Evolutionary conservation across 495 filamentous ascomycete genomes (phyloP), one percentile per base, ranked within the genome.

Genomic region (Podospora appendiculata): DNA sequence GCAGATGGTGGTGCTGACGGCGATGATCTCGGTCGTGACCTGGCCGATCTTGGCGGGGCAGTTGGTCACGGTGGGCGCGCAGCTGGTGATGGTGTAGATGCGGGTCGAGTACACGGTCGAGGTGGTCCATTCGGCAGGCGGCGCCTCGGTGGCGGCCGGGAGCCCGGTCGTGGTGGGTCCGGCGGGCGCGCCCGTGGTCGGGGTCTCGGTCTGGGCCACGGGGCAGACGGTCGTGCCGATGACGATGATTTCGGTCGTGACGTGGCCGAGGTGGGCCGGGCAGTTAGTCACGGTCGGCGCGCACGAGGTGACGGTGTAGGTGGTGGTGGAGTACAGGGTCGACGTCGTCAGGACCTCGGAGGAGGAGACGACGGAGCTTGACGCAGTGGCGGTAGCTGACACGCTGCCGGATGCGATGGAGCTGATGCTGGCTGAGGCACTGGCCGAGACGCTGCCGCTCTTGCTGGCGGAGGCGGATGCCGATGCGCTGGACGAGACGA

Each of bases 251-350:
- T 70, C 61, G 41, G 72, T 75, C n/a, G 64, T 62, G 11, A 75
- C 68, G 34, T 52, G 41, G 4, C 55, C 60, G 25, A 25, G 25
- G 7, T 43, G 19, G n/a, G 48, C 56, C 17, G 58, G 64, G 75
- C 55, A 85, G 74, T 81, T 64, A 52, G 78, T 82, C 55, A 85
- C 78, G 41, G 69, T 72, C 33, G 82, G 65, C 53, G 70, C 75
- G 68, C 84, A 87, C 32, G 74, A 74, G 1, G 75, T 82, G 56
- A 83, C 69, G 11, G 81, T 83, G 51, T 77, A 65, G 50, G 68
- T 67, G 41, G 66, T 78, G 8, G 82, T 84, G 3, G 69, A 67
- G 58, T 69, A 78, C 32, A 81, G 68, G 33, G 79, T 60, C 44
- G 59, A 65, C 33, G 65, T 66, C 10, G 60, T 47, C 19, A 18